phyloP scores from a whole-genome alignment of 2,329 filamentous ascomycete genomes.

The Neonectria magnoliae region DNA sequence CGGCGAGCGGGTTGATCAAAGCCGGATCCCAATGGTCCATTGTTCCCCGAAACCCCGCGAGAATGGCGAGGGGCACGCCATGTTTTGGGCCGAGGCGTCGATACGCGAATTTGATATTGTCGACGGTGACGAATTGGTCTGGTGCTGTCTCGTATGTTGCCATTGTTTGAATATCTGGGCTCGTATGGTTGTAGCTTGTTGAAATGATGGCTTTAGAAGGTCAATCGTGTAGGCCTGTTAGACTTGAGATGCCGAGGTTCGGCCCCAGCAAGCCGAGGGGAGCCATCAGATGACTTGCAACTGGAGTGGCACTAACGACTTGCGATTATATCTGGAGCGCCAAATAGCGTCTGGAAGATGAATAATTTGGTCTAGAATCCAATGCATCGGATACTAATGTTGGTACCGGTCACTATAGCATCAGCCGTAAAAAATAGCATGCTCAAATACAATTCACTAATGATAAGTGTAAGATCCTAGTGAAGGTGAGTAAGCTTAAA shows the following conservation, averaged over 20 bases:
- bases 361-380: background rate
- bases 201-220: background rate
- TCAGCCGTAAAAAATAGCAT: too few species aligned
- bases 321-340: too few species aligned
- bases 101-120: conserved; percentile 46
- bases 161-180: conserved; percentile 32
- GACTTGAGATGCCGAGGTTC: background rate
- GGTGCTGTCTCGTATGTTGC: conserved; percentile 44
- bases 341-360: too few species aligned
- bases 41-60: conserved; percentile 48
- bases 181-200: background rate
- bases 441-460: too few species aligned
- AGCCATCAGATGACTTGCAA: background rate
- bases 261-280: background rate
- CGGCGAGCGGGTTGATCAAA: conserved; percentile 56
- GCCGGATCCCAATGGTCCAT: conserved; percentile 56
- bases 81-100: conserved; percentile 42
- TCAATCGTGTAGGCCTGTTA: background rate
- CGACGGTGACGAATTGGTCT: conserved; percentile 44
- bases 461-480: too few species aligned
- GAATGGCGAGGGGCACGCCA: conserved; percentile 46
- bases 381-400: background rate
- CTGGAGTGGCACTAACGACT: too few species aligned
- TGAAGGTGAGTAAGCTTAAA: too few species aligned
- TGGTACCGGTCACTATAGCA: too few species aligned